Evolutionary conservation across 2,329 filamentous ascomycete species (phyloP), one percentile per base, ranked within the genome.

Genomic region (Aspergillus piperis): DNA sequence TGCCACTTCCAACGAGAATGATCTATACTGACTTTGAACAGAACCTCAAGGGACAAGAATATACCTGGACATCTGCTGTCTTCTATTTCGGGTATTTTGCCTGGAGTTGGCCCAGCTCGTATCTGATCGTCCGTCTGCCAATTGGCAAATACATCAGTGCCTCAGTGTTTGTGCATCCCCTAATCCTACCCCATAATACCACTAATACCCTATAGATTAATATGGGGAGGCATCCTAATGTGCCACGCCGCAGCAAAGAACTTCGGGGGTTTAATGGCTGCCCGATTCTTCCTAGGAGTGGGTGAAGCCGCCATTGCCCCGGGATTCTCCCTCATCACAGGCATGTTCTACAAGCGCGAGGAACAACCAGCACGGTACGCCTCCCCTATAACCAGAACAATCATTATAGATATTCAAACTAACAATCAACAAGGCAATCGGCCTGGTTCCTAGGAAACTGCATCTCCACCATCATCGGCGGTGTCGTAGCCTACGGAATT

Each of bases 61-160:
- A 74, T 39, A 67, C 69, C 8, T 75, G 72, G 73, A 57, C 67
- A 3, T 71, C 70, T 8, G 71, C 70, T 3, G 57, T 74, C 23
- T 75, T 75, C 58, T 75, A 75, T 47, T 74, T 75, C 56, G 73
- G 73, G 39, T 75, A 75, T 30, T 66, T 74, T 13, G 68, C 71
- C 1, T 76, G 77, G 64, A 76, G 77, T 52, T 78, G 76, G 66
- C 75, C 76, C 0, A 77, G 73, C 30, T 74, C 73, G 11, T 73
- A 73, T 49, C 62, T 77, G 5, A 73, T 77, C 47, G 74, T 77
- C 27, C 70, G 70, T 11, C 70, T 69, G 63, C 57, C 73, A 48
- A 21, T 73, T 66, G 61, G 69, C 57, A 62, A 76, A 42, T 69
- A 68, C 32, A 47, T 76, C 66, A 61, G 67, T 60, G 54, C 62